These are phyloP conservation scores for Fusarium piperis DNA, from an alignment of 2,329 filamentous ascomycete genomes.

Conservation along the genomic window DNA sequence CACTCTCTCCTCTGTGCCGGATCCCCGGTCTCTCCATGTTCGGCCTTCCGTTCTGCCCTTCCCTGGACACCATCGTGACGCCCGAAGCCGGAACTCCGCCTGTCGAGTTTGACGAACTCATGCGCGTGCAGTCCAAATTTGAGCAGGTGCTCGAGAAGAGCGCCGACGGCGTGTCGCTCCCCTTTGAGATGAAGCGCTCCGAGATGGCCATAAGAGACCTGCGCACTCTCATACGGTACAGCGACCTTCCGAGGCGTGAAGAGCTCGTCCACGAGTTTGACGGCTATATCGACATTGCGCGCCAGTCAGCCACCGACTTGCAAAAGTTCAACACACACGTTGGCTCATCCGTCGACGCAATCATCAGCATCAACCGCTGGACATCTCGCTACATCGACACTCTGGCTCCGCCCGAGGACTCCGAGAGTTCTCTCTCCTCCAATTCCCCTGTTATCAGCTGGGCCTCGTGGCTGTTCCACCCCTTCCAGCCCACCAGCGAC, in stretches of 20 bases:
- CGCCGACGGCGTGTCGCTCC: slow-evolving; percentile 72
- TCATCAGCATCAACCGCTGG: slow-evolving; percentile 80
- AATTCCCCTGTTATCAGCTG: slow-evolving; percentile 46
- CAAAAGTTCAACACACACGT: slow-evolving; percentile 81
- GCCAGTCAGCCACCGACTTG: slow-evolving; percentile 71
- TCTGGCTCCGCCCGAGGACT: slow-evolving; percentile 54
- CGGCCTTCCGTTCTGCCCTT: slow-evolving; percentile 71
- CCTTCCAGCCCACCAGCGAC: slow-evolving; percentile 68
- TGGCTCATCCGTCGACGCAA: slow-evolving; percentile 76
- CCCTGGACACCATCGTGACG: slow-evolving; percentile 40
- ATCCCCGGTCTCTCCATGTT: slow-evolving; percentile 72
- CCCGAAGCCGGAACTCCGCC: slow-evolving; percentile 38
- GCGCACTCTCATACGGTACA: slow-evolving; percentile 76
- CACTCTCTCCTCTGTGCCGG: slow-evolving; percentile 75
- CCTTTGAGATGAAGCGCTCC: slow-evolving; percentile 81
- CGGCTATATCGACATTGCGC: slow-evolving; percentile 76
- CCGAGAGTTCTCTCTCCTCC: slow-evolving; percentile 45
- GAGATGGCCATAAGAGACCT: slow-evolving; percentile 80
- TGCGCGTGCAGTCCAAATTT: slow-evolving; percentile 78
- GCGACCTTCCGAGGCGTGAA: slow-evolving; percentile 71
- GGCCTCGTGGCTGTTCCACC: slow-evolving; percentile 61
- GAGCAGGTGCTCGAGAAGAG: slow-evolving; percentile 78
- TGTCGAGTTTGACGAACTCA: slow-evolving; percentile 78
- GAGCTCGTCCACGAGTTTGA: slow-evolving; percentile 81
- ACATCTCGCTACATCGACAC: slow-evolving; percentile 75